Base-by-base conservation (phyloP, 2,329 filamentous ascomycete species). In the Sporothrix curviconia region DNA sequence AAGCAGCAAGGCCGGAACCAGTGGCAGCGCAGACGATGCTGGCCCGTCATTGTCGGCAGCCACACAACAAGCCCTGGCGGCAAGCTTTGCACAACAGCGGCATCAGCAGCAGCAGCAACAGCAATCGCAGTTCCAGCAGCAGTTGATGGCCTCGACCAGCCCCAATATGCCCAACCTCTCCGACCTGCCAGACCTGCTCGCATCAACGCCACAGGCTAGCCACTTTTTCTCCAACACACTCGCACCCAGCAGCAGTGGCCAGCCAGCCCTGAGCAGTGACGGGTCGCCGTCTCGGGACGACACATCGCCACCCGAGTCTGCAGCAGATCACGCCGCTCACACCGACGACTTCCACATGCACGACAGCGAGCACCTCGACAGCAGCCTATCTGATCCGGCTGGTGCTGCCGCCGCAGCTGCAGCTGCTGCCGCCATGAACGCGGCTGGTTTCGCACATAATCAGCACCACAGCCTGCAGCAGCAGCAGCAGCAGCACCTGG, bases 291-390 rank as follows among this genome's bases (percentile, higher is more conserved):
- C 57, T 7, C 39, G 52, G 9, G 57, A 59, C 40, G 46, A 56
- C 40, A 56, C 57, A 9, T 59, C 57, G 39, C 57, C 57, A 9
- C 52, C 52, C 19, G 57, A 59, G 43, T 59, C 57, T 14, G 47
- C 55, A 7, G 34, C 43, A 0, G 49, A 19, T n/a, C 30, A 50
- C 39, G 22, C n/a, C n/a, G n/a, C 24, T n/a, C 36, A 47, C 39
- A 37, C 50, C 19, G 50, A 40, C 46, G 52, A 51, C 30, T 55
- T 51, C 19, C n/a, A 17, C 44, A 59, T 59, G 51, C 57, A 59
- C 50, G 50, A 58, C 9, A 49, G 15, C 28, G 32, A 39, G 7
- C 46, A 57, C n/a, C 30, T 57, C 32, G 56, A 47, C 32, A 25
- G n/a, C 14, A 55, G 22, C 53, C 42, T 55, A 11, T 37, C 40